A percentile compares a stretch with the other conserved stretches of the same genome.
phyloP scores from a whole-genome alignment of 2,329 filamentous ascomycete species.

The Chalara sp. region DNA sequence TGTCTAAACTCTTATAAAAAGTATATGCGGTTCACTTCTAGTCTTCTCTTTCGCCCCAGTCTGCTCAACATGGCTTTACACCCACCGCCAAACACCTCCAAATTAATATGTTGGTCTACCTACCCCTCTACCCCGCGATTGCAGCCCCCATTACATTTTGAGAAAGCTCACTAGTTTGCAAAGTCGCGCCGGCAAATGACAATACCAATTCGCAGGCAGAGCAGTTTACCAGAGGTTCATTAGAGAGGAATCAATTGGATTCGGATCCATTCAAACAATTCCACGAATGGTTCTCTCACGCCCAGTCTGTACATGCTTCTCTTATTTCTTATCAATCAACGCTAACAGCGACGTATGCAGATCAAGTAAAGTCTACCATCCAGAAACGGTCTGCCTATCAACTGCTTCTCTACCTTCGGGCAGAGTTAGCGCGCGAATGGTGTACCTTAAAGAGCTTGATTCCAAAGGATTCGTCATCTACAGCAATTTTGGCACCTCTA shows the following conservation, averaged over 20 bases:
- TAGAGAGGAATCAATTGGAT: constrained; percentile 56
- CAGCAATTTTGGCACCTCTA: constrained; percentile 79
- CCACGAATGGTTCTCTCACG: constrained; percentile 78
- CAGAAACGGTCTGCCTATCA: constrained; percentile 82
- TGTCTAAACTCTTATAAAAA: no score
- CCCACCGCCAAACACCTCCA: constrained; percentile 17
- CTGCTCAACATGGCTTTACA: constrained; percentile 23
- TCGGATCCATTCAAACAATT: constrained; percentile 74
- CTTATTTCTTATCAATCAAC: no score
- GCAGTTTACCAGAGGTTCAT: constrained; percentile 65
- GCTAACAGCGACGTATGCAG: no score
- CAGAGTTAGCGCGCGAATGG: constrained; percentile 74
- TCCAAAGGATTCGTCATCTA: constrained; percentile 79
- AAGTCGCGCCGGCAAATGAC: constrained; percentile 58
- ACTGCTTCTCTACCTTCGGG: constrained; percentile 81
- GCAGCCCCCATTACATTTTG: background rate
- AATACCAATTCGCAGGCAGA: constrained; percentile 56
- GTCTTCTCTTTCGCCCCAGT: constrained; percentile 11
- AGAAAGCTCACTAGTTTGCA: background rate
- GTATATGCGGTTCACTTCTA: constrained; percentile 9
- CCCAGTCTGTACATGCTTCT: constrained; percentile 35
- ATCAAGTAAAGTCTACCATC: constrained; percentile 52
- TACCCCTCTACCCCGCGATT: background rate
- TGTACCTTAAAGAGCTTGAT: constrained; percentile 96
- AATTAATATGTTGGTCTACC: constrained; percentile 25